Evolutionary conservation across 2,329 filamentous ascomycete species (phyloP).

Genomic region (Diaporthe amygdali): DNA sequence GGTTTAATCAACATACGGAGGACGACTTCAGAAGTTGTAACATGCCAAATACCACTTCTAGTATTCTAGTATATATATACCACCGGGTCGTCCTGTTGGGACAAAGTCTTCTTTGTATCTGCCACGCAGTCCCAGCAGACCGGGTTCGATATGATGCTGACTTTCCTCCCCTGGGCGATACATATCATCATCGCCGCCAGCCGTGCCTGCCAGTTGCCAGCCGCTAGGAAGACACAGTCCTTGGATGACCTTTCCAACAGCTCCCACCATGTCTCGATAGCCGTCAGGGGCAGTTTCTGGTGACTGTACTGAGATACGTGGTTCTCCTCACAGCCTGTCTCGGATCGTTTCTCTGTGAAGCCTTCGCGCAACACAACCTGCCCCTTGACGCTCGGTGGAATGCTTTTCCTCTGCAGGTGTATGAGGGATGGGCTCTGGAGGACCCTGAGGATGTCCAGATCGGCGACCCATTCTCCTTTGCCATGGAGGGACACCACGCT

Average conservation of each 20-base stretch:
- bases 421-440: neutral
- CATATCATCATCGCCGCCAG: neutral
- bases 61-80: neutral
- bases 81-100: neutral
- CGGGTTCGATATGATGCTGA: neutral
- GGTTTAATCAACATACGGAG: too few relatives aligned
- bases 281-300: neutral
- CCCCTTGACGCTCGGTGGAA: neutral
- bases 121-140: neutral
- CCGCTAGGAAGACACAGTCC: neutral
- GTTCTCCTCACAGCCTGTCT: neutral
- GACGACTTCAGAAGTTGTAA: too few relatives aligned
- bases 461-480: neutral
- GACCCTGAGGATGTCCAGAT: neutral
- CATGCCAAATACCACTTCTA: too few relatives aligned
- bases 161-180: neutral
- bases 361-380: neutral
- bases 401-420: neutral
- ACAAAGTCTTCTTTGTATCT: neutral
- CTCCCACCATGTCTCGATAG: neutral
- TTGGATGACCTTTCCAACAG: neutral
- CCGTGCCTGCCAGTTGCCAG: neutral
- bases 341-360: neutral
- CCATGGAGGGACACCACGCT: neutral
- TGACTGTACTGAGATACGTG: neutral